Base-by-base conservation (phyloP, 768 basidiomycete genomes). In the Tubosaeta sp. region DNA sequence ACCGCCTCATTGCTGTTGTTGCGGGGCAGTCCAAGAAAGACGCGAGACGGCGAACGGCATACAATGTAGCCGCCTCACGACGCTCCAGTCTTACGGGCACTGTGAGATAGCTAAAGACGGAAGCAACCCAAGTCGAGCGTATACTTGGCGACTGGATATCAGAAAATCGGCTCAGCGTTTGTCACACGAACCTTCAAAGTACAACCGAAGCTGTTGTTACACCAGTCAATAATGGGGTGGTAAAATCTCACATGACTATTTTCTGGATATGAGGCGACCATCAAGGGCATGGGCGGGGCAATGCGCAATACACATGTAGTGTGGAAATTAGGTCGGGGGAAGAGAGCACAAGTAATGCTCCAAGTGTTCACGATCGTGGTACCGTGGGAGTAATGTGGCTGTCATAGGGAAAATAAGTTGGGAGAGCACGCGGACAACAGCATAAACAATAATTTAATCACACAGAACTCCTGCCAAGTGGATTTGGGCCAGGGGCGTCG, bases 241-340 rank as follows among this genome's bases (percentile, higher is more conserved):
- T 62, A 53, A 59, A 60, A 53, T 59, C 57, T 62, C 59, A 57
- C 59, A 48, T 54, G 55, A 56, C 41, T 41, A 38, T 38, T 52
- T 42, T 51, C 43, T 55, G 52, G 34, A 52, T 32, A 47, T 25
- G 14, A 38, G 49, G 45, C 37, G 50, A 52, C 35, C 59, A 55
- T 51, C 61, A 50, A 58, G 59, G 56, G 47, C 51, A 56, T 46
- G 41, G 41, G 45, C 42, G 41, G 52, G 9, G 54, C 43, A 50
- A 46, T 52, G 45, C 47, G 35, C 45, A 51, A 46, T 46, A 66
- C 14, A 43, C 51, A 43, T 27, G 32, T 33, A 59, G 62, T 64
- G 60, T 51, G 61, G 63, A 50, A 57, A 65, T 50, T 35, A 43
- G 37, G 33, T 41, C 39, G 31, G 26, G 25, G 25, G 10, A 43